Evolutionary conservation across 225 moss, liverwort and hornwort genomes (phyloP), one percentile per base, ranked within the genome.

Genomic region (Climacium dendroides): DNA sequence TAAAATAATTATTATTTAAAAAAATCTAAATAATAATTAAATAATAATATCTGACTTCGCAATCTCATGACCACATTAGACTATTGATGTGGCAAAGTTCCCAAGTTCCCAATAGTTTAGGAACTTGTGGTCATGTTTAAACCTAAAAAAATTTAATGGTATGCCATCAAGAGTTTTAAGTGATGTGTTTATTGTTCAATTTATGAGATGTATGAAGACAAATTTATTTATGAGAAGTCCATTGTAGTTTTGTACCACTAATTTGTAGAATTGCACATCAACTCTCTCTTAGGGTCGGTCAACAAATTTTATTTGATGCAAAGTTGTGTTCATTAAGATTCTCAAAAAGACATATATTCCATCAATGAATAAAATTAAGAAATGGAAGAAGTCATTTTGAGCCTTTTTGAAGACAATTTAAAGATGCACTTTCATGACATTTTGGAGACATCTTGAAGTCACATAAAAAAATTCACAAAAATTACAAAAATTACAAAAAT

Each of bases 141-240:
- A n/a, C n/a, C n/a, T n/a, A n/a, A n/a, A n/a, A n/a, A n/a, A n/a
- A n/a, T n/a, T n/a, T n/a, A n/a, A n/a, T n/a, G n/a, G 3, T 43
- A 6, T 1, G 0, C 3, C 3, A 0, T 43, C 3, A 10, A 28
- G 2, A 71, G 0, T 71, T 43, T 1, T 71, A 9, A 15, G 0
- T 9, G 3, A 26, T 43, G 43, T 26, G 0, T 43, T 43, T 28
- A 25, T 41, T 0, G 2, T 41, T 0, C 15, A 70, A 23, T 67
- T 67, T 67, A 39, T 39, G 2, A 24, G 13, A 23, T 39, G 7
- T 37, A 41, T 7, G 3, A 29, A 72, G 45, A 6, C 6, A 9
- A 71, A 17, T 72, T 28, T 10, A 28, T 9, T 28, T 16, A 28
- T 3, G 0, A 15, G 3, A 70, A 8, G 41, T 41, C 14, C 6